Percentiles rank a stretch among this genome's conserved stretches.
Conservation (phyloP, 257 asterid species). For the Scutellaria barbata region DNA sequence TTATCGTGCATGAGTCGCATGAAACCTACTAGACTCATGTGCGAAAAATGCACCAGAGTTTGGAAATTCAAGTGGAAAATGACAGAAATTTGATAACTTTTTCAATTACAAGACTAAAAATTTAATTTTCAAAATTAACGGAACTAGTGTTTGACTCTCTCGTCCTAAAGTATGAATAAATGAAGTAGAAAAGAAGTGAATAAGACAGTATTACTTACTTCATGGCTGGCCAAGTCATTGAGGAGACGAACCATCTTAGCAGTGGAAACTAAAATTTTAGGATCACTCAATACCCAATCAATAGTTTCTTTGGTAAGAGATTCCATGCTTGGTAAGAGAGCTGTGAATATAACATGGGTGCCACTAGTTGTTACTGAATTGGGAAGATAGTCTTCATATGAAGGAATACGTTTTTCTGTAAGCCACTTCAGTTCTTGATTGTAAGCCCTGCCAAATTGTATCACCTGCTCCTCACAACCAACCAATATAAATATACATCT, state of each 20-base stretch:
- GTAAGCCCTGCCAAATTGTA: not conserved
- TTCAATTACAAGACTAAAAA: too few species aligned
- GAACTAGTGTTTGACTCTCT: too few species aligned
- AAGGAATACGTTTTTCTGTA: not conserved
- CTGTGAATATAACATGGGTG: not conserved
- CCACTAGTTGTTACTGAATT: not conserved
- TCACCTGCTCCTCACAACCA: not conserved
- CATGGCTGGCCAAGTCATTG: not conserved
- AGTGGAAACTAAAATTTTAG: not conserved
- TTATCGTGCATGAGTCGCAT: too few species aligned
- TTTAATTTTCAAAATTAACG: too few species aligned
- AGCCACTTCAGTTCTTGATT: constrained; percentile 4
- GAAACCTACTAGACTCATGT: too few species aligned
- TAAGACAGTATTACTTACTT: not conserved
- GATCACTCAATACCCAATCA: not conserved
- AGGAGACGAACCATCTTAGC: not conserved
- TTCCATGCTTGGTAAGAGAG: not conserved
- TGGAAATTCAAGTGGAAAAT: too few species aligned
- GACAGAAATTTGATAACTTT: too few species aligned
- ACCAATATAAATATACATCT: not conserved
- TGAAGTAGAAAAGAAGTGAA: not conserved
- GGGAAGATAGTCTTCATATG: not conserved
- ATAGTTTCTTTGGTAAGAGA: not conserved
- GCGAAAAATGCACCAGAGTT: too few species aligned
- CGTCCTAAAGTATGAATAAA: too few species aligned